Evolutionary conservation across 139 green algal species (phyloP).

Genomic region (Haematococcus lacustris): DNA sequence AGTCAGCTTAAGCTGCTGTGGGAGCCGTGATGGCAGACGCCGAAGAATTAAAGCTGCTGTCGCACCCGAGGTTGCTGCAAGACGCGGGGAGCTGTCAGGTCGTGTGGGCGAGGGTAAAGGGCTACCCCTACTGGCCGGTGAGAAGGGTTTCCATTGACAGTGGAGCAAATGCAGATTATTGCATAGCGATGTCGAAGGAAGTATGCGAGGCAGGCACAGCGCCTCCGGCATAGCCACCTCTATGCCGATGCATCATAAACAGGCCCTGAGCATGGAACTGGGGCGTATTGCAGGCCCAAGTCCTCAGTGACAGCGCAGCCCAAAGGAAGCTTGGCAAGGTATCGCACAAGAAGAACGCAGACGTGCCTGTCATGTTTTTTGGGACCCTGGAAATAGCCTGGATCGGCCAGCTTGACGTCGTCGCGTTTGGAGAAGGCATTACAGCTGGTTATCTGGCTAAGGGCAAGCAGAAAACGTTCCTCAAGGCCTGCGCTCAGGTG

Average conservation of each 20-base stretch:
- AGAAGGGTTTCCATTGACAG: too few relatives aligned
- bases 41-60: neutral
- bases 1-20: too few relatives aligned
- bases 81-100: constrained; percentile 19
- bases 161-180: too few relatives aligned
- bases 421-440: constrained; percentile 38
- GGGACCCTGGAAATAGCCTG: constrained; percentile 67
- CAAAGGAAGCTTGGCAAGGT: constrained; percentile 30
- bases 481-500: constrained; percentile 21
- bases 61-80: neutral
- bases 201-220: too few relatives aligned
- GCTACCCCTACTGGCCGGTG: constrained; percentile 74
- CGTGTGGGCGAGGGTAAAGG: constrained; percentile 61
- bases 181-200: too few relatives aligned
- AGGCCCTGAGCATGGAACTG: too few relatives aligned
- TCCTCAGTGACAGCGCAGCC: constrained; percentile 25
- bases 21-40: too few relatives aligned
- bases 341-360: constrained; percentile 14
- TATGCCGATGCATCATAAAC: too few relatives aligned
- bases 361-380: constrained; percentile 56
- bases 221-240: too few relatives aligned
- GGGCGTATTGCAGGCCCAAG: constrained; percentile 32
- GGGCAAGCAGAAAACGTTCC: constrained; percentile 40
- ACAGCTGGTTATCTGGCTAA: constrained; percentile 32
- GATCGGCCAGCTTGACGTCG: constrained; percentile 37